Evolutionary conservation across 164 flowering plant species (phyloP), one percentile per base, ranked within the genome.

Genomic region (Warburgia ugandensis): DNA sequence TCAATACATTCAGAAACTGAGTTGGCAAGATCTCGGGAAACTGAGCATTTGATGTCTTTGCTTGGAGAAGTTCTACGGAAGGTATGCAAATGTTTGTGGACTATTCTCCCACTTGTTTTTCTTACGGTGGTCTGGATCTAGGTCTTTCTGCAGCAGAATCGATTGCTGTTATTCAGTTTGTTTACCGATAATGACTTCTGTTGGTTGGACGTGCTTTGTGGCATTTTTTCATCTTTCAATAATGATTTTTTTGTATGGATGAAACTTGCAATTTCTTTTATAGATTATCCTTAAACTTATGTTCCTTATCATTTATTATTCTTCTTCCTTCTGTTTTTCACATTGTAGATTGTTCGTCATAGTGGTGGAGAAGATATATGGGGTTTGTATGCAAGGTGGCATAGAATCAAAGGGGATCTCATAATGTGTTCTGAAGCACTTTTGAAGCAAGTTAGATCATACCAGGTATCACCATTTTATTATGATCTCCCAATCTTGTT

Each of bases 321-420:
- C 48, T 11, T n/a, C 26, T 26, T 44, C 14, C 9, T 13, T 45
- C n/a, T 26, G 14, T 26, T 0, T 12, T 21, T 49, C 11, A 19
- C 45, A 22, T 14, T 66, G 20, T 54, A 81, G 95, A 68, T 81
- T 48, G 79, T 83, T 59, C 80, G 76, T 49, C 71, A 67, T 72
- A 75, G 71, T 21, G 65, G 75, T 6, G 71, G 67, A 57, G 85
- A 70, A 52, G 85, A 80, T 32, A 56, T 74, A 1, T 92, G 95
- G 96, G 97, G 98, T 50, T 63, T 92, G 45, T 88, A 81, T 84
- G 96, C 95, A 41, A 75, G 88, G 66, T 92, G 96, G 97, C 83
- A 77, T 61, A 84, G 68, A 72, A 56, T 82, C n/a, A 83, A 76
- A 66, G 95, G 97, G 29, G 95, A 92, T 61, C 73, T 84, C 5